Base-by-base conservation (phyloP, 2,329 filamentous ascomycete genomes). In the Stromatinia cepivora region DNA sequence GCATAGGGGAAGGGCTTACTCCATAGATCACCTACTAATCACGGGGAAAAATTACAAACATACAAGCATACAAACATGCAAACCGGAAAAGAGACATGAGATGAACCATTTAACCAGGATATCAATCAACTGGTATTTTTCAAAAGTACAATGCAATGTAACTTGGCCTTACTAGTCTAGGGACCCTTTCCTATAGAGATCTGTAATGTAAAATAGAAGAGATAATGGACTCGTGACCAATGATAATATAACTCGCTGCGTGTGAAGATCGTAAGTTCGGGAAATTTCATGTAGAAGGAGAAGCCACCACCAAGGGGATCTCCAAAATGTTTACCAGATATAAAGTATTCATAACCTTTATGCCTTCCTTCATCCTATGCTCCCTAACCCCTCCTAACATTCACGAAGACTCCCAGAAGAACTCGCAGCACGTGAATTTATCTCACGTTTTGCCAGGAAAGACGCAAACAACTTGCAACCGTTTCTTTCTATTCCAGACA, bases 161-260 rank as follows among this genome's bases (percentile, higher is more conserved):
- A 72, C 70, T 72, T 69, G 71, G 67, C 69, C 69, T 71, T 71
- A 42, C 39, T 42, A 73, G 71, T 76, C 75, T 76, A 75, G 72
- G 70, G 69, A 74, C 67, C 72, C 67, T 39, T 70, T 70, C 71
- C 67, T 63, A 71, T 70, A 70, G 65, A 73, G 68, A 75, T 73
- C 73, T 76, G 70, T 72, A 70, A 76, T 76, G 73, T 75, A 73
- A 75, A 76, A 73, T 71, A 72, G 75, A 76, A 74, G 25, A 73
- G 71, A 74, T 75, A 75, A 73, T 52, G 69, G 69, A 69, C 65
- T 69, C 28, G n/a, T 56, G 15, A 46, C 50, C 46, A 42, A 52
- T 63, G 59, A 63, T 48, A 62, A 69, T 71, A 69, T 73, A 72
- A 73, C 69, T 71, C 75, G 76, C 76, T 77, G 75, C 71, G 72